phyloP scores from a whole-genome alignment of 2,329 filamentous ascomycete genomes.

The Exophiala sideris region DNA sequence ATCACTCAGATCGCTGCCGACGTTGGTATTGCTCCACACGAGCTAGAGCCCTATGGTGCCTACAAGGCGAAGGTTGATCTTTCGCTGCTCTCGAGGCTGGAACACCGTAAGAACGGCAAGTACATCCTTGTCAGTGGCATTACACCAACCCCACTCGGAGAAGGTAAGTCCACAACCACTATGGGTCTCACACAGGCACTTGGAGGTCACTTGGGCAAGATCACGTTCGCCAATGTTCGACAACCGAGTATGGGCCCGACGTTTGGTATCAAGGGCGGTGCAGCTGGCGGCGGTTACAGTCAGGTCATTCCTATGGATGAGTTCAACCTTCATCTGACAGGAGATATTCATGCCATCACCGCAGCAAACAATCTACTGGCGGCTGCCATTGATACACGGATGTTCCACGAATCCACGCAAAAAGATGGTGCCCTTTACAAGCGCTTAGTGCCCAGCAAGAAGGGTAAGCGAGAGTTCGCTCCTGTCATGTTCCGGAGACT shows the following conservation, averaged over 20 bases:
- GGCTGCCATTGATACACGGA: slow-evolving; percentile 93
- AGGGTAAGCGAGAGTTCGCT: slow-evolving; percentile 80
- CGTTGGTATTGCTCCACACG: slow-evolving; percentile 79
- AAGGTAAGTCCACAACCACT: slow-evolving; percentile 97
- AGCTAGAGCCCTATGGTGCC: slow-evolving; percentile 90
- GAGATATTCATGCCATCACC: slow-evolving; percentile 95
- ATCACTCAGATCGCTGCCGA: slow-evolving; percentile 83
- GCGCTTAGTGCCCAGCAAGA: slow-evolving; percentile 83
- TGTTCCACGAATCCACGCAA: slow-evolving; percentile 96
- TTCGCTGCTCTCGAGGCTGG: slow-evolving; percentile 72
- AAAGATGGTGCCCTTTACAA: slow-evolving; percentile 85
- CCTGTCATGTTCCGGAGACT: slow-evolving; percentile 90
- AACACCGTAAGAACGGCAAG: slow-evolving; percentile 81
- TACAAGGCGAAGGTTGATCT: slow-evolving; percentile 96
- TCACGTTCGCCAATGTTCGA: slow-evolving; percentile 93
- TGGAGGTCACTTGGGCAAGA: slow-evolving; percentile 78
- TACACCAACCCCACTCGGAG: slow-evolving; percentile 90
- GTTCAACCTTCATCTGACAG: slow-evolving; percentile 96
- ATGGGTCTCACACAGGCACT: slow-evolving; percentile 92
- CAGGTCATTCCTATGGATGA: slow-evolving; percentile 99
- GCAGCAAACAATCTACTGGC: slow-evolving; percentile 96
- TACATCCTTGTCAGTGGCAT: slow-evolving; percentile 95
- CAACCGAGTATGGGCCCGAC: slow-evolving; percentile 97
- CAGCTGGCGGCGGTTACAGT: slow-evolving; percentile 94
- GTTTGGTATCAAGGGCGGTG: slow-evolving; percentile 98